Percentiles rank a stretch among this genome's conserved stretches.
Conservation (phyloP, 371 early-diverging fungal species). For the Apophysomyces ossiformis region DNA sequence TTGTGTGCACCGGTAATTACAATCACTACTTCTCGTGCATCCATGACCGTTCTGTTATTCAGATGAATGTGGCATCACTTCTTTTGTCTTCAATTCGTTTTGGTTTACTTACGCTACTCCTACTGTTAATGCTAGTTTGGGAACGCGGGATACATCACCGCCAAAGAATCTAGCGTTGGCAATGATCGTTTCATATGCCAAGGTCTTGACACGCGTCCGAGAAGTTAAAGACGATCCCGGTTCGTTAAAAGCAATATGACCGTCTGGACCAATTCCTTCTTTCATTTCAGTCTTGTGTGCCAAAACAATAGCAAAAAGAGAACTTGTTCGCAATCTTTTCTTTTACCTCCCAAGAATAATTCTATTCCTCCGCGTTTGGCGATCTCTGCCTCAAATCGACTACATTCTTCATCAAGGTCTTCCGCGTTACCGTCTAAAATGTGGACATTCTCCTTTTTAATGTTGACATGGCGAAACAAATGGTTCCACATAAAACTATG, state of each 20-base stretch:
- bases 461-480: constrained; percentile 64
- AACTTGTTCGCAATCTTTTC: too few species aligned
- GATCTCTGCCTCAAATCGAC: constrained; percentile 62
- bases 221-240: constrained; percentile 73
- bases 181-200: constrained; percentile 75
- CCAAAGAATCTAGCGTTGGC: constrained; percentile 77
- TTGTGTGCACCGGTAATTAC: constrained; percentile 85
- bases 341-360: constrained; percentile 54
- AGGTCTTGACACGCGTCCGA: constrained; percentile 71
- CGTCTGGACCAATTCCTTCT: constrained; percentile 61
- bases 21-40: constrained; percentile 75
- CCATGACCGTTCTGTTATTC: constrained; percentile 68
- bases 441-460: constrained; percentile 59
- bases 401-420: constrained; percentile 65
- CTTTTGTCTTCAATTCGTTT: neutral
- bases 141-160: constrained; percentile 70
- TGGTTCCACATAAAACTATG: constrained; percentile 66
- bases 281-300: neutral
- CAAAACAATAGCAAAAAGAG: neutral
- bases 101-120: constrained; percentile 58
- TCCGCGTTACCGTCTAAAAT: constrained; percentile 67
- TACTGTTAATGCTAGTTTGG: constrained; percentile 73
- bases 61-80: neutral
- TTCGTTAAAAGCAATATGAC: constrained; percentile 78
- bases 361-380: constrained; percentile 65